Percentiles rank a stretch among this genome's conserved stretches.
These are phyloP conservation scores for Microdochium trichocladiopsis DNA, from an alignment of 2,329 filamentous ascomycete genomes.

Conservation along the genomic window DNA sequence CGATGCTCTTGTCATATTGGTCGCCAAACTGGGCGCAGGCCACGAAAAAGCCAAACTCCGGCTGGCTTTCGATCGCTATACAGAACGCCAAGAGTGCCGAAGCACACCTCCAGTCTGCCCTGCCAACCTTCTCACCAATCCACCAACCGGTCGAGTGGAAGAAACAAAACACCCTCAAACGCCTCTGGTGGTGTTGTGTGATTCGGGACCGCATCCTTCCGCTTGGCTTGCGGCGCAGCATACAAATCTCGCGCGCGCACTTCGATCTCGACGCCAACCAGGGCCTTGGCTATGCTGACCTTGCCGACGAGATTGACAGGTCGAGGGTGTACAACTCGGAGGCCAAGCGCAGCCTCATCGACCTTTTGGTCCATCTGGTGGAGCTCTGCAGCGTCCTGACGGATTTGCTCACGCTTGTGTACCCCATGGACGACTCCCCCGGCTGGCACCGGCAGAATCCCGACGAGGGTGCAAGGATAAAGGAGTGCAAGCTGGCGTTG, in stretches of 20 bases:
- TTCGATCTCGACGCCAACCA: conserved; percentile 33
- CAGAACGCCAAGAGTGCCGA: conserved; percentile 39
- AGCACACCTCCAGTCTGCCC: conserved; percentile 31
- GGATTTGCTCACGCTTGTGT: conserved; percentile 36
- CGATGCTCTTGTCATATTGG: conserved; percentile 36
- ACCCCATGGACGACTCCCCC: conserved; percentile 32
- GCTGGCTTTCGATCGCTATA: conserved; percentile 42
- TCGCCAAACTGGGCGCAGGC: conserved; percentile 21
- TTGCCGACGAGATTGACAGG: conserved; percentile 34
- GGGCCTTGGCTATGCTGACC: conserved; percentile 31
- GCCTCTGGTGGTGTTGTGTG: conserved; percentile 49
- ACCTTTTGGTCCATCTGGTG: conserved; percentile 36
- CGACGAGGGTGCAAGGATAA: conserved; percentile 22
- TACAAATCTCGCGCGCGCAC: conserved; percentile 39
- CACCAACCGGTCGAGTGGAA: conserved; percentile 23
- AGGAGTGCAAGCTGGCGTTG: conserved; percentile 26
- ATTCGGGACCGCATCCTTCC: conserved; percentile 42
- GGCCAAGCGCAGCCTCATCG: conserved; percentile 34
- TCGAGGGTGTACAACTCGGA: conserved; percentile 37
- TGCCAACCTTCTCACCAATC: conserved; percentile 17
- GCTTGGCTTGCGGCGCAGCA: conserved; percentile 39
- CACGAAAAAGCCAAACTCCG: conserved; percentile 32
- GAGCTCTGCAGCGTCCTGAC: conserved; percentile 38
- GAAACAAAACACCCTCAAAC: conserved; percentile 35
- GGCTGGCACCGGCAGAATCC: conserved; percentile 27